Conservation (phyloP, 371 early-diverging fungal genomes). For the Mortierella sp. region DNA sequence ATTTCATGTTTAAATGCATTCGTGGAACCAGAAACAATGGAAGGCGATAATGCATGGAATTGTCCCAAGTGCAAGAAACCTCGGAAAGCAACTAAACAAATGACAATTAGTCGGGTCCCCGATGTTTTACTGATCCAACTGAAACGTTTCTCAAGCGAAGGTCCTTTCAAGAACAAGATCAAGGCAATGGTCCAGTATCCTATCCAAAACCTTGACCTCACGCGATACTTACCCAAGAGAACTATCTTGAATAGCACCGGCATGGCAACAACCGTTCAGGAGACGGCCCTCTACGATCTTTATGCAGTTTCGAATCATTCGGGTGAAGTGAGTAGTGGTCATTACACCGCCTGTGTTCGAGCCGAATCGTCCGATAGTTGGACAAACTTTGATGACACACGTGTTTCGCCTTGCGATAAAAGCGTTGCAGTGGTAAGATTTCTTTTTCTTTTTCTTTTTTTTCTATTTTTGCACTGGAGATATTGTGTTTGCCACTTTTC, state of each 20-base stretch:
- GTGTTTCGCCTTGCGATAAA: slow-evolving; percentile 76
- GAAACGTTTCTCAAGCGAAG: slow-evolving; percentile 93
- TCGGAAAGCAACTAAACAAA: slow-evolving; percentile 79
- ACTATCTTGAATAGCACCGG: slow-evolving; percentile 14
- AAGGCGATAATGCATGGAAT: slow-evolving; percentile 90
- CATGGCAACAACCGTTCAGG: slow-evolving; percentile 7
- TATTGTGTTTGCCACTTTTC: too few species aligned
- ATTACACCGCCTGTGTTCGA: slow-evolving; percentile 93
- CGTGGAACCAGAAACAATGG: slow-evolving; percentile 84
- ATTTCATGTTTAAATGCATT: slow-evolving; percentile 89
- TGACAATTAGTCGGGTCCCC: slow-evolving; percentile 86
- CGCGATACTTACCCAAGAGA: slow-evolving; percentile 39
- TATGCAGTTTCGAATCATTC: slow-evolving; percentile 97
- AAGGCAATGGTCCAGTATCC: slow-evolving; percentile 91
- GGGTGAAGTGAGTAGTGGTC: slow-evolving; percentile 92
- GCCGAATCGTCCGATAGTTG: slow-evolving; percentile 83
- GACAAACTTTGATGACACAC: slow-evolving; percentile 94
- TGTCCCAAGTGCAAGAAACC: slow-evolving; percentile 88
- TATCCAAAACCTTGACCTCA: slow-evolving; percentile 64
- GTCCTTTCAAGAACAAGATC: slow-evolving; percentile 93
- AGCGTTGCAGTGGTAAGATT: slow-evolving; percentile 68
- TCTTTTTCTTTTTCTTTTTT: neutral
- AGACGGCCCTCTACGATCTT: slow-evolving; percentile 74
- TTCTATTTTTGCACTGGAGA: neutral
- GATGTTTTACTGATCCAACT: slow-evolving; percentile 90